Evolutionary conservation across 371 early-diverging fungal species (phyloP).

Genomic region (Circinella umbellata): DNA sequence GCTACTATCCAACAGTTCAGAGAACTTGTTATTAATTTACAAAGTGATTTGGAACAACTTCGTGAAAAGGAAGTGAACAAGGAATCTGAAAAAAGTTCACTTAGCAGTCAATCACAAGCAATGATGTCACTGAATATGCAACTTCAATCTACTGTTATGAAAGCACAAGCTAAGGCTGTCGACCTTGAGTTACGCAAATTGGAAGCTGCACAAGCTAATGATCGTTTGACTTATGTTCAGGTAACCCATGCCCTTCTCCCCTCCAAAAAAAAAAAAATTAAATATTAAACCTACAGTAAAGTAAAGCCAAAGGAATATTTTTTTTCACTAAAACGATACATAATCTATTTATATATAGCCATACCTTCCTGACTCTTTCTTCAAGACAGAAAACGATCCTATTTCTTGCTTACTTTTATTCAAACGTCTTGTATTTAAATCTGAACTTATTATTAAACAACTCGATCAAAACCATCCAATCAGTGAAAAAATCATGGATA

Average conservation of each 20-base stretch:
- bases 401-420: slow-evolving; percentile 77
- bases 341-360: slow-evolving; percentile 50
- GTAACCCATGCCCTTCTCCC: slow-evolving; percentile 2
- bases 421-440: slow-evolving; percentile 81
- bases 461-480: slow-evolving; percentile 73
- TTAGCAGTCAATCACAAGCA: slow-evolving; percentile 79
- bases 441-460: slow-evolving; percentile 76
- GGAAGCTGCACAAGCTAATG: slow-evolving; percentile 82
- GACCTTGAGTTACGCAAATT: slow-evolving; percentile 89
- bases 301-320: too few relatives aligned
- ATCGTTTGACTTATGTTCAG: slow-evolving; percentile 71
- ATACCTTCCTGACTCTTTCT: slow-evolving; percentile 87
- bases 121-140: slow-evolving; percentile 85
- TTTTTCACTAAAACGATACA: neutral
- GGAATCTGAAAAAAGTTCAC: slow-evolving; percentile 52
- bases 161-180: slow-evolving; percentile 86
- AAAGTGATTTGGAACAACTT: slow-evolving; percentile 73
- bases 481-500: slow-evolving; percentile 61
- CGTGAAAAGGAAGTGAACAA: slow-evolving; percentile 67
- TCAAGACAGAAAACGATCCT: slow-evolving; percentile 80
- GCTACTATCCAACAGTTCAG: slow-evolving; percentile 86
- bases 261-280: neutral
- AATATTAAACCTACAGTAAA: too few relatives aligned
- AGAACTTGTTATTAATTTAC: slow-evolving; percentile 78
- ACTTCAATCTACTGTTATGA: slow-evolving; percentile 80